Evolutionary conservation across 2,329 filamentous ascomycete genomes (phyloP).

Genomic region (Fusarium coffeatum): DNA sequence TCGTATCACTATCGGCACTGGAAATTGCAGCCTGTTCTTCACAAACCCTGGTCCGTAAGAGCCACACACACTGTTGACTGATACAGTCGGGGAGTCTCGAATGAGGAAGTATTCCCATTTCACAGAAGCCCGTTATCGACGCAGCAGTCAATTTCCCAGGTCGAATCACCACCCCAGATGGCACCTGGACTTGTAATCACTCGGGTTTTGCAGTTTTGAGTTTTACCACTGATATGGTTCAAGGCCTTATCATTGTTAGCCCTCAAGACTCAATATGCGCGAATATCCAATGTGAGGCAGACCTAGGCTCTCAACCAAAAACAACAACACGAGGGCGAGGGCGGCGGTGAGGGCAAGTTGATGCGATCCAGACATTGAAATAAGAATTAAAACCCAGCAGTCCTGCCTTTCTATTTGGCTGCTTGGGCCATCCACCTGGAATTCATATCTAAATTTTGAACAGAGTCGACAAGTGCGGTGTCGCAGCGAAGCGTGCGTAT

Average conservation of each 20-base stretch:
- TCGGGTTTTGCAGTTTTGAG: not conserved
- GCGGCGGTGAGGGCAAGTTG: not conserved
- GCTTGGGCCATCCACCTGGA: slow-evolving; percentile 2
- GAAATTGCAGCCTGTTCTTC: too few species aligned
- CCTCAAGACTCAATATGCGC: not conserved
- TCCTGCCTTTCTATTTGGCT: not conserved
- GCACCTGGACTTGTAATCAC: not conserved
- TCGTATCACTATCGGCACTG: too few species aligned
- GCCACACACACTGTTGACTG: too few species aligned
- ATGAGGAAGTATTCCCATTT: too few species aligned
- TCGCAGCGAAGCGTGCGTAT: not conserved
- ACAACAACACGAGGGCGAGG: not conserved
- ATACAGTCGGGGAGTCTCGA: too few species aligned
- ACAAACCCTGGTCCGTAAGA: too few species aligned
- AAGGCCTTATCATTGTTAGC: not conserved
- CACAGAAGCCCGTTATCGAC: too few species aligned
- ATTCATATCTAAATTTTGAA: slow-evolving; percentile 26
- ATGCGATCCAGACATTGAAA: slow-evolving; percentile 14
- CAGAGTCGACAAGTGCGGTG: not conserved
- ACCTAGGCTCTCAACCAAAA: not conserved
- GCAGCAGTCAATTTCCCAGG: too few species aligned
- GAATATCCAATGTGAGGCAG: not conserved
- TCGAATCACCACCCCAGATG: too few species aligned
- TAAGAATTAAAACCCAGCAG: slow-evolving; percentile 23
- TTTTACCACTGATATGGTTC: not conserved